Base-by-base conservation (phyloP, 1,284 basidiomycete species). In the Stygiomarasmius scandens region DNA sequence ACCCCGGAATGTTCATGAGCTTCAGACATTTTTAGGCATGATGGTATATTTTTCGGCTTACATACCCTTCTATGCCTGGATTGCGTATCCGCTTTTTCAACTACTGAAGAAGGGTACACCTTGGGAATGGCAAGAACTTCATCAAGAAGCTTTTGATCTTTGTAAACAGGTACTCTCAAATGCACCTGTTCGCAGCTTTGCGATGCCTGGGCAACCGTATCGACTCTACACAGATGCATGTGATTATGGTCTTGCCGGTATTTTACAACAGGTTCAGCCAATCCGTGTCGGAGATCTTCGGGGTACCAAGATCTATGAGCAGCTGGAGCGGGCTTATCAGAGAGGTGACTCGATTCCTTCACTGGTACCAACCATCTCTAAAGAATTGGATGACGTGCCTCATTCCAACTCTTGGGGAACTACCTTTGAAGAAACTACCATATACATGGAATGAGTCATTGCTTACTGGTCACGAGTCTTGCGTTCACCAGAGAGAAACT, bases 201-300 rank as follows among this genome's bases (percentile, higher is more conserved):
- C 74, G 0, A 64, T 67, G 2, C 61, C 60, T 10, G 71, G 68
- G 2, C 36, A 32, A 77, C 70, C 71, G 0, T 77, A 75, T 53
- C 52, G 72, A 5, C 34, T 78, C 0, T 78, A 78, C 52, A 72
- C 71, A 0, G 76, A 78, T 58, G 73, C 76, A 0, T 77, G 66
- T 22, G 75, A 75, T 51, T 61, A 63, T 11, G 75, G 66, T 0
- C 24, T 77, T 6, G 75, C 64, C 0, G 62, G 64, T 1, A 67
- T 66, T 6, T 58, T 78, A 10, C 62, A 64, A 24, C 62, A 62
- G 49, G 58, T 64, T 1, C 62, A 64, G 46, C 52, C 52, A 2
- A 64, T 64, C 1, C 23, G 14, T 14, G 44, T 57, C 19, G 23
- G 34, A 12, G 61, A 63, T 38, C 49, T 60, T 20, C 51, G 53